Conservation (phyloP, 441 rosid genomes). For the Croton setiger region DNA sequence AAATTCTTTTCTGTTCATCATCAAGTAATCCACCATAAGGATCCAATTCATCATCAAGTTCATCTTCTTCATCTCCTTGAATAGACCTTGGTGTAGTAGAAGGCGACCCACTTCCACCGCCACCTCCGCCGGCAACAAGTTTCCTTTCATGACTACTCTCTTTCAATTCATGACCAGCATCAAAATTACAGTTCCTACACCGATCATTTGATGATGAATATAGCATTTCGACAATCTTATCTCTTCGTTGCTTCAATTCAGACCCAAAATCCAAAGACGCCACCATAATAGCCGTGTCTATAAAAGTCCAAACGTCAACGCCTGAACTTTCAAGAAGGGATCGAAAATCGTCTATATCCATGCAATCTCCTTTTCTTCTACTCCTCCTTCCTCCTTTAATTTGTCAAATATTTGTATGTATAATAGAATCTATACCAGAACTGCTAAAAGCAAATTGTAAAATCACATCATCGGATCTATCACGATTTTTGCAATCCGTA, state of each 20-base stretch:
- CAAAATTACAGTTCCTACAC: conserved; percentile 64
- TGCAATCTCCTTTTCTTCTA: conserved; percentile 15
- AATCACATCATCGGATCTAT: conserved; percentile 20
- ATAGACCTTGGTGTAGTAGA: conserved; percentile 42
- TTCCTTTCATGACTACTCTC: conserved; percentile 23
- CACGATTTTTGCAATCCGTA: background rate
- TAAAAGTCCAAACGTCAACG: conserved; percentile 84
- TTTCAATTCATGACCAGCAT: conserved; percentile 26
- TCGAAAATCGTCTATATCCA: conserved; percentile 90
- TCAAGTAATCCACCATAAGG: conserved; percentile 84
- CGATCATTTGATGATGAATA: conserved; percentile 46
- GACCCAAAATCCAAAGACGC: conserved; percentile 62
- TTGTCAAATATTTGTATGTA: background rate
- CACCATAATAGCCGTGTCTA: conserved; percentile 73
- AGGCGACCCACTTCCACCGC: conserved; percentile 32
- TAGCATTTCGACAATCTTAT: conserved; percentile 72
- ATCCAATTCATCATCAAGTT: conserved; percentile 42
- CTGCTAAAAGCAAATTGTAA: background rate
- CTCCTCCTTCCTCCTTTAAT: background rate
- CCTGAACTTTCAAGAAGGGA: conserved; percentile 66
- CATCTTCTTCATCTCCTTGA: conserved; percentile 33
- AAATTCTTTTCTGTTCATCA: conserved; percentile 76
- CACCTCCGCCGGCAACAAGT: background rate
- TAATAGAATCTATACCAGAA: background rate
- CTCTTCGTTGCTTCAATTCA: conserved; percentile 67